These are phyloP conservation scores for Aegle marmelos DNA, from an alignment of 345 rosid genomes.

Conservation along the genomic window DNA sequence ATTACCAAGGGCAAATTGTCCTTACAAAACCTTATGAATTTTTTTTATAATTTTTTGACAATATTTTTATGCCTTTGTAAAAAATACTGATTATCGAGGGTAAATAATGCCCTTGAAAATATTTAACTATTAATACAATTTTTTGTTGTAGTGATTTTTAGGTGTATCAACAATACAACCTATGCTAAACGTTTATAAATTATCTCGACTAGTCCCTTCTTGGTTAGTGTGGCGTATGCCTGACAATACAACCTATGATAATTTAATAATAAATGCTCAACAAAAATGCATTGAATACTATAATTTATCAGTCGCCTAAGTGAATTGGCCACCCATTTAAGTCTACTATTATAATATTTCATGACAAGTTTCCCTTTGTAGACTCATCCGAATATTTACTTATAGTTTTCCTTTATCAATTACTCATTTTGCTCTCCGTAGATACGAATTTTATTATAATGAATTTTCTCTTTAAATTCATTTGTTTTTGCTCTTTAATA, in stretches of 20 bases:
- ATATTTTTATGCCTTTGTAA: no score
- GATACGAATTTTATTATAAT: not conserved
- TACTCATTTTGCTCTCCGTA: not conserved
- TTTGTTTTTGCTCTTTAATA: constrained; percentile 9
- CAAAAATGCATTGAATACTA: not conserved
- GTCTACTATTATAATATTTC: not conserved
- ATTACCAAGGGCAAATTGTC: no score
- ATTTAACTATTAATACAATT: no score
- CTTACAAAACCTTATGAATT: no score
- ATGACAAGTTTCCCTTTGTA: not conserved
- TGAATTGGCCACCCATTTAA: constrained; percentile 13
- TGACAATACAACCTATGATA: no score
- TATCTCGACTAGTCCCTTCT: not conserved
- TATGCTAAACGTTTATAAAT: not conserved
- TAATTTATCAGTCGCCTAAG: constrained; percentile 18
- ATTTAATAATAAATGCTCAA: not conserved
- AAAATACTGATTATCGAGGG: no score
- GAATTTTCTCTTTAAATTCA: constrained; percentile 18
- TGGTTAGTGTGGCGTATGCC: no score
- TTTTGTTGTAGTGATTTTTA: no score
- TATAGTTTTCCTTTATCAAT: not conserved
- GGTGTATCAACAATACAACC: not conserved
- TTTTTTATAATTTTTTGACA: no score
- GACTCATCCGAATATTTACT: not conserved
- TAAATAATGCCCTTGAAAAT: no score